Base-by-base conservation (phyloP, 371 early-diverging fungal species). In the Catenaria anguillulae region DNA sequence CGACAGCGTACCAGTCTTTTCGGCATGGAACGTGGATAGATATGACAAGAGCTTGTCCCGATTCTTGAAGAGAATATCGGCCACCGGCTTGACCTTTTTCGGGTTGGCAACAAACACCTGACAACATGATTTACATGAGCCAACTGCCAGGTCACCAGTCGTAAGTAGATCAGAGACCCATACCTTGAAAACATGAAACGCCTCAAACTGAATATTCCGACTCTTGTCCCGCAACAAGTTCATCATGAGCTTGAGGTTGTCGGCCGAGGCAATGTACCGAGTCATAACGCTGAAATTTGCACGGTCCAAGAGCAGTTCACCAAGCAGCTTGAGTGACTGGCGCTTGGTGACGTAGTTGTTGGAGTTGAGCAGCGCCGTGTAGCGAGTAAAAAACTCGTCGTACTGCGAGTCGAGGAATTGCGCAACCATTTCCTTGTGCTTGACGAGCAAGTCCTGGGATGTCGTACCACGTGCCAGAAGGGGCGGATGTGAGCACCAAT, bases 171-270 rank as follows among this genome's bases (percentile, higher is more conserved):
- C n/a, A n/a, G n/a, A n/a, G 40, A 40, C 10, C 10, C 40, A 17
- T 10, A 40, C 40, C 81, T 97, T 97, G 79, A 97, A 97, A 33
- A 97, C 94, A 75, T 97, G 98, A 78, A 97, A 97, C 0, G 98
- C 97, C 77, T 97, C 98, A 69, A 92, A 96, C 73, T 97, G 98
- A 65, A 97, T 97, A 70, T 93, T 97, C 68, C 89, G 83, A 71
- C 91, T 90, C 67, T 81, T 86, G 72, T 97, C 94, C 62, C 91
- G 82, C 63, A 97, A 74, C 60, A 93, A 75, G 64, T 88, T 93
- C 98, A 97, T 97, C 86, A 96, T 90, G 65, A 93, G 77, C 75
- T 95, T 94, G 56, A 97, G 76, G 67, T 97, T 94, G 36, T 89
- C 93, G 62, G 89, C 84, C 65, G 78, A 85, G 64, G 84, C 84